These are phyloP conservation scores for Pyrus communis DNA, from an alignment of 306 rosid genomes.

Conservation along the genomic window DNA sequence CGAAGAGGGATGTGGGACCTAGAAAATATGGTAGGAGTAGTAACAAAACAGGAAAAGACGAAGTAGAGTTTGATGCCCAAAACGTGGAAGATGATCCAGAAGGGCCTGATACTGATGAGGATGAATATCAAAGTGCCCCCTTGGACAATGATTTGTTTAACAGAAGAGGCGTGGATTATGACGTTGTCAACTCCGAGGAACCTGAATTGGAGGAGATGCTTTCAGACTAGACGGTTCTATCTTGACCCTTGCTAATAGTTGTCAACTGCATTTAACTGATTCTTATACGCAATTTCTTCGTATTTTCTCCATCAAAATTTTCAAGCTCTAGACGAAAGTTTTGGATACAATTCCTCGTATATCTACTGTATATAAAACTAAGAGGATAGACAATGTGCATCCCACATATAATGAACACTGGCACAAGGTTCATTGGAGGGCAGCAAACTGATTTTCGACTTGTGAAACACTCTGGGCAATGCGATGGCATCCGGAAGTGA, in stretches of 20 bases:
- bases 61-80: slow-evolving; percentile 23
- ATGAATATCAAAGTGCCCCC: slow-evolving; percentile 54
- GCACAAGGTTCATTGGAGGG: not conserved
- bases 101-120: slow-evolving; percentile 59
- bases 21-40: slow-evolving; percentile 52
- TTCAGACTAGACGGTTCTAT: slow-evolving; percentile 52
- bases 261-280: slow-evolving; percentile 6
- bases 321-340: slow-evolving; percentile 11
- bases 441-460: not conserved
- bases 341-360: not conserved
- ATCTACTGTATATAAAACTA: slow-evolving; percentile 13
- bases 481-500: not conserved
- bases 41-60: slow-evolving; percentile 31
- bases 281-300: slow-evolving; percentile 13
- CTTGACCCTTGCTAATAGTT: slow-evolving; percentile 1
- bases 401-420: not conserved
- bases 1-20: slow-evolving; percentile 25
- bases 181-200: slow-evolving; percentile 53
- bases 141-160: slow-evolving; percentile 46
- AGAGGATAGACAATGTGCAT: slow-evolving; percentile 6
- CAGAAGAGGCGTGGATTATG: slow-evolving; percentile 56
- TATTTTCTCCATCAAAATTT: slow-evolving; percentile 1
- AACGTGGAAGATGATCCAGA: slow-evolving; percentile 55
- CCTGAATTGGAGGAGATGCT: slow-evolving; percentile 86
- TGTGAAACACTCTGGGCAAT: slow-evolving; percentile 1